Percentiles rank a stretch among this genome's conserved stretches.
Evolutionary conservation across 2,329 filamentous ascomycete genomes (phyloP).

Genomic region (Cladophialophora yegresii): DNA sequence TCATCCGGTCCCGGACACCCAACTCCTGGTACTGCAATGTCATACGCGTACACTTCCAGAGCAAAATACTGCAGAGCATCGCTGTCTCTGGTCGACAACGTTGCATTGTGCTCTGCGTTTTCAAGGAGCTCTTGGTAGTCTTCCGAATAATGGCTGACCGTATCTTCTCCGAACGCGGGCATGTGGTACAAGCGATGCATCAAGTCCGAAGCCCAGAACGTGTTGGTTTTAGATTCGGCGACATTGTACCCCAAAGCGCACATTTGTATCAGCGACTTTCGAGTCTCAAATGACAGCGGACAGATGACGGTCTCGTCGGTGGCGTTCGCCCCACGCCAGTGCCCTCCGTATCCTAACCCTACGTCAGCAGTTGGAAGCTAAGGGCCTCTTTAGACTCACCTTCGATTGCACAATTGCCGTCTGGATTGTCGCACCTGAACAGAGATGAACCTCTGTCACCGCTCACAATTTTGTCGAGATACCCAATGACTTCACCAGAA

Average conservation of each 20-base stretch:
- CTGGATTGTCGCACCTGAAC: constrained; percentile 70
- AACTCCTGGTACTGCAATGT: constrained; percentile 63
- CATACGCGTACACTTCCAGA: constrained; percentile 65
- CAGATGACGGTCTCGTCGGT: constrained; percentile 71
- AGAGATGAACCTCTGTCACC: constrained; percentile 60
- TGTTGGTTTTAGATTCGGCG: constrained; percentile 57
- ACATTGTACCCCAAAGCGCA: constrained; percentile 67
- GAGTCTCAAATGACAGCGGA: constrained; percentile 60
- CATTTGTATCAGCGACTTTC: constrained; percentile 60
- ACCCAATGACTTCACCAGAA: constrained; percentile 61
- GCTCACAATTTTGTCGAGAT: constrained; percentile 62
- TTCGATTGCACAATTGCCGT: constrained; percentile 61
- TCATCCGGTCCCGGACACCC: constrained; percentile 57
- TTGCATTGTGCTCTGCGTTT: constrained; percentile 54
- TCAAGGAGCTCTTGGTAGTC: constrained; percentile 58
- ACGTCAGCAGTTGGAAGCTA: constrained; percentile 12
- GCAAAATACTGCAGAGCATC: constrained; percentile 69
- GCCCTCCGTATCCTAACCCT: constrained; percentile 64
- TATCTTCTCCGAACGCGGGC: constrained; percentile 59
- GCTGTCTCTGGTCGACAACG: constrained; percentile 58
- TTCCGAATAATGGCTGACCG: constrained; percentile 65
- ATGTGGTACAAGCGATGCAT: constrained; percentile 68
- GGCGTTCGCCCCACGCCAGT: constrained; percentile 67
- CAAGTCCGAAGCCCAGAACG: constrained; percentile 67
- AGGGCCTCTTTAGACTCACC: constrained; percentile 40